Conservation (phyloP, 1,284 basidiomycete genomes). For the Pseudozyma sp. region DNA sequence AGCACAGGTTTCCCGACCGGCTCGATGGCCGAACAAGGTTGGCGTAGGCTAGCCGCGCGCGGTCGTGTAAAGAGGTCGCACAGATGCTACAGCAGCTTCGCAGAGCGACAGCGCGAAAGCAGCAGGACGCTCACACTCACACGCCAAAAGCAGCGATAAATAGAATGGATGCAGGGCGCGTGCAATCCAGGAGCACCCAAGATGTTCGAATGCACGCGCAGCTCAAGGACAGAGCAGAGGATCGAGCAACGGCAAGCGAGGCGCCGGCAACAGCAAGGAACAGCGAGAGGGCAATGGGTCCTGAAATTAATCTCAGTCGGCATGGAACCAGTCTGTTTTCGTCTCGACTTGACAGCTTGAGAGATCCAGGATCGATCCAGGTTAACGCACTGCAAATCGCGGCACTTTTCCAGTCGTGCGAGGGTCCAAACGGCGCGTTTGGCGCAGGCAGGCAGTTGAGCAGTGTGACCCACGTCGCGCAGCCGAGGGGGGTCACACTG, state of each 20-base stretch:
- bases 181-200: slow-evolving; percentile 5
- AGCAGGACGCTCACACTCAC: too few species aligned
- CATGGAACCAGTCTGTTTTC: too few species aligned
- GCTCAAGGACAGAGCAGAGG: too few species aligned
- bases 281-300: neutral
- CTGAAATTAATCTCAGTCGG: too few species aligned
- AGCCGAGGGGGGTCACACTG: slow-evolving; percentile 6
- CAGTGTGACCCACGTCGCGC: neutral
- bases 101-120: too few species aligned
- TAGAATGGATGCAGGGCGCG: neutral
- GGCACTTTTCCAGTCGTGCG: slow-evolving; percentile 21
- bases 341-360: slow-evolving; percentile 17
- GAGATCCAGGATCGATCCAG: neutral
- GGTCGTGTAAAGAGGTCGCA: slow-evolving; percentile 20
- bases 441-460: neutral
- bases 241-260: neutral
- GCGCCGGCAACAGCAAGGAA: neutral
- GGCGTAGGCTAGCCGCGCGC: slow-evolving; percentile 2
- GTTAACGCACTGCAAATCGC: neutral
- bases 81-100: too few species aligned
- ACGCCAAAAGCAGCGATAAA: neutral
- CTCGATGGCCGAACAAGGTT: neutral
- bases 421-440: neutral
- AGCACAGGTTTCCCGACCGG: neutral
- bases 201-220: neutral